Evolutionary conservation across 495 filamentous ascomycete species (phyloP).

Genomic region (Cercophora sp.): DNA sequence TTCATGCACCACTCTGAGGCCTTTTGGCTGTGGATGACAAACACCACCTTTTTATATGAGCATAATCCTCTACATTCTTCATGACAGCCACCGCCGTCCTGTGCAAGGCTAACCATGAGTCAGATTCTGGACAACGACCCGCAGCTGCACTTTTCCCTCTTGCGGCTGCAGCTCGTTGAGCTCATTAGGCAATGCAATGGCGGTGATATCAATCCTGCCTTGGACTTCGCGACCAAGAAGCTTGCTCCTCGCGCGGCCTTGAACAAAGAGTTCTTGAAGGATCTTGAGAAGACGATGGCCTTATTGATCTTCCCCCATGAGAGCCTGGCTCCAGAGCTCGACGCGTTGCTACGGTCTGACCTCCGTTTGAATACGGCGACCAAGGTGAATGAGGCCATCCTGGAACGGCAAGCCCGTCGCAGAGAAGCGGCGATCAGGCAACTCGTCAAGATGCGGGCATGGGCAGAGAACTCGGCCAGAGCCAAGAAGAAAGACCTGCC

Average conservation of each 20-base stretch:
- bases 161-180: conserved; percentile 89
- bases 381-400: conserved; percentile 81
- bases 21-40: conserved; percentile 86
- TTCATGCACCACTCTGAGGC: conserved; percentile 99
- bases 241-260: conserved; percentile 82
- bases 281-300: conserved; percentile 89
- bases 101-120: conserved; percentile 16
- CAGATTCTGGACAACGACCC: conserved; percentile 85
- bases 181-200: conserved; percentile 76
- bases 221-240: conserved; percentile 82
- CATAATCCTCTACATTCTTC: conserved; percentile 34
- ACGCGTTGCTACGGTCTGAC: conserved; percentile 69
- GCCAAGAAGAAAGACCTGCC: conserved; percentile 73
- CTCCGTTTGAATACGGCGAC: conserved; percentile 79
- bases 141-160: conserved; percentile 82
- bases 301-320: conserved; percentile 77
- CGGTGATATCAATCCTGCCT: conserved; percentile 73
- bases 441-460: conserved; percentile 75
- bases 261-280: conserved; percentile 75
- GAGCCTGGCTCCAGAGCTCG: conserved; percentile 69
- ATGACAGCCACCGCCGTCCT: not conserved
- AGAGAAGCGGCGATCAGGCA: conserved; percentile 76
- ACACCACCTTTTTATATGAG: conserved; percentile 93
- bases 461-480: conserved; percentile 76
- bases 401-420: conserved; percentile 63